These are phyloP conservation scores for Mallotus japonicus DNA, from an alignment of 441 rosid species.

Conservation along the genomic window DNA sequence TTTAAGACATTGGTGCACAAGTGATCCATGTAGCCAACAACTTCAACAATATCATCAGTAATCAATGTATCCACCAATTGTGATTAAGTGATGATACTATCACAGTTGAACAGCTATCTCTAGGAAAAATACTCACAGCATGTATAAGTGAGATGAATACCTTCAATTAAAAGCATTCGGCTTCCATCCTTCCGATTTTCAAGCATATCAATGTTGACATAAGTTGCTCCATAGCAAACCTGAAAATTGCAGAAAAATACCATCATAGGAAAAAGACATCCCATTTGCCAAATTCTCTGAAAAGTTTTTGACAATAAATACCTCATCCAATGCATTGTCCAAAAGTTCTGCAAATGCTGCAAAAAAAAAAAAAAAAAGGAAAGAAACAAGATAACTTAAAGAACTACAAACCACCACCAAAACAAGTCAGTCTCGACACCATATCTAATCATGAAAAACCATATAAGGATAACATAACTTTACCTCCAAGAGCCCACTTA, in stretches of 20 bases:
- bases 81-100: not conserved
- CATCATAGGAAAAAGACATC: slow-evolving; percentile 7
- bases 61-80: not conserved
- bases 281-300: not conserved
- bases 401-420: not conserved
- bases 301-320: slow-evolving; percentile 18
- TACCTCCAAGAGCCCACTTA: slow-evolving; percentile 99
- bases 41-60: not conserved
- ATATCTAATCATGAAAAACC: no score
- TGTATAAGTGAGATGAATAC: slow-evolving; percentile 32
- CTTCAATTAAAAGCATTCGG: slow-evolving; percentile 79
- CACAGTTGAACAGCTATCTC: not conserved
- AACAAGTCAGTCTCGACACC: not conserved
- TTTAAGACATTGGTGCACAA: no score
- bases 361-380: slow-evolving; percentile 13
- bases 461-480: not conserved
- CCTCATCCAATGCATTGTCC: slow-evolving; percentile 94
- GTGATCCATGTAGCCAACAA: not conserved
- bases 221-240: slow-evolving; percentile 79
- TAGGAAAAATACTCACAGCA: not conserved
- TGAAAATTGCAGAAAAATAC: slow-evolving; percentile 27
- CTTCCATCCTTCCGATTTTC: slow-evolving; percentile 60
- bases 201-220: slow-evolving; percentile 67
- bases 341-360: slow-evolving; percentile 93
- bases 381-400: not conserved